Evolutionary conservation across 176 grass and related monocot species (phyloP), one percentile per base, ranked within the genome.

Genomic region (Triticum aestivum): DNA sequence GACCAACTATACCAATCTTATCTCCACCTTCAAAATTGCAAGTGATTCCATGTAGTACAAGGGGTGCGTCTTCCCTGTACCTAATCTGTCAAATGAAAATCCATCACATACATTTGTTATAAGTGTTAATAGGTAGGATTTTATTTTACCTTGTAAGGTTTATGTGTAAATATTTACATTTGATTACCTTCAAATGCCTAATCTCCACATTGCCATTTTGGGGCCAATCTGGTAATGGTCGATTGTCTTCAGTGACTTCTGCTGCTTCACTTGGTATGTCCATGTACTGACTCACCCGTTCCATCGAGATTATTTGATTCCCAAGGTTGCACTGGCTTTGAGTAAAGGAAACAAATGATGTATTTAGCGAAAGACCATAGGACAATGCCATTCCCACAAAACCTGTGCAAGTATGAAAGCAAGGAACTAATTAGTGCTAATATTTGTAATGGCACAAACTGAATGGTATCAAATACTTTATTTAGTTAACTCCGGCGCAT

Each of bases 321-420:
- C 88, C 77, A 69, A 98, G 88, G 20, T 67, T 86, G 67, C 97
- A 98, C 56, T 98, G 92, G 8, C 96, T 86, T 92, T 98, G 90
- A 54, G 96, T 94, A 20, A 92, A 98, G 62, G 44, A 87, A 69
- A 95, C 88, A 74, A 98, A 85, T 1, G 90, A 90, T 8, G 77
- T 88, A 81, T 96, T 98, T 49, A 98, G 79, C 42, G 94, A 98
- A 66, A 98, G 89, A 54, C 96, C 96, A 91, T 98, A 96, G 21
- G 96, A 98, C 65, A 98, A 79, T 59, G 92, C 93, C 93, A 98
- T 88, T 82, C 97, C 94, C 47, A 98, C 86, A 89, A 94, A 96
- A 38, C 93, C 92, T 98, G 94, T 83, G 70, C 11, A 87, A 30
- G 68, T 27, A 75, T 38, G 49, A 75, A 80, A 78, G 42, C 7